Evolutionary conservation across 441 rosid genomes (phyloP), one percentile per base, ranked within the genome.

Genomic region (Codiaeum variegatum): DNA sequence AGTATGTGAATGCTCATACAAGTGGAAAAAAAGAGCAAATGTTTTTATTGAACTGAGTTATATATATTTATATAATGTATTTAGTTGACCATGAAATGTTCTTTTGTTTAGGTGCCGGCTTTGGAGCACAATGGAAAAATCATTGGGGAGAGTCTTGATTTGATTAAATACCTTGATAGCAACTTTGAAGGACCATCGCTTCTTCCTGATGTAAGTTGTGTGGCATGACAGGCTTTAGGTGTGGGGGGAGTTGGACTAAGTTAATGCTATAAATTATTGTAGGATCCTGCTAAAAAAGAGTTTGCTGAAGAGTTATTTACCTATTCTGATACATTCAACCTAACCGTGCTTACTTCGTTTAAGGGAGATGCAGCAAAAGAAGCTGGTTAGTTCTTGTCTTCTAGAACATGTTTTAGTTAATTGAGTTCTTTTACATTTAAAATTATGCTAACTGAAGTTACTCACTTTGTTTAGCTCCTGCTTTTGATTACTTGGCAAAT

Each of bases 41-140:
- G 2, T 38, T 38, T 38, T 38, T 38, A 9, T 38, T 1, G 42
- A 38, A 38, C 10, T 38, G 42, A 38, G 10, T 38, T 38, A 38
- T 3, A 32, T 32, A 36, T 36, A 36, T 36, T 36, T 36, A 36
- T 36, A 6, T 36, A 36, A 3, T 49, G 3, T 49, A 1, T 54
- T 54, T 61, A 36, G 52, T 44, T 42, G n/a, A 52, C 16, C 7
- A 36, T 60, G n/a, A 29, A 55, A 38, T 56, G 13, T 68, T 16
- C n/a, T 71, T 31, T n/a, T 69, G 59, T 59, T 23, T 36, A 94
- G 97, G 94, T 94, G 15, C 98, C 98, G 31, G 76, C 96, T 26
- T 72, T 94, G 83, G 98, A 94, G 61, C 97, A 94, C 84, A 84
- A 94, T 55, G 96, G 98, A 4, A 88, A 92, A 83, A 44, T 92